Conservation (phyloP, 352 stramenopile genomes). For the Pilasporangium apinafurcum region DNA sequence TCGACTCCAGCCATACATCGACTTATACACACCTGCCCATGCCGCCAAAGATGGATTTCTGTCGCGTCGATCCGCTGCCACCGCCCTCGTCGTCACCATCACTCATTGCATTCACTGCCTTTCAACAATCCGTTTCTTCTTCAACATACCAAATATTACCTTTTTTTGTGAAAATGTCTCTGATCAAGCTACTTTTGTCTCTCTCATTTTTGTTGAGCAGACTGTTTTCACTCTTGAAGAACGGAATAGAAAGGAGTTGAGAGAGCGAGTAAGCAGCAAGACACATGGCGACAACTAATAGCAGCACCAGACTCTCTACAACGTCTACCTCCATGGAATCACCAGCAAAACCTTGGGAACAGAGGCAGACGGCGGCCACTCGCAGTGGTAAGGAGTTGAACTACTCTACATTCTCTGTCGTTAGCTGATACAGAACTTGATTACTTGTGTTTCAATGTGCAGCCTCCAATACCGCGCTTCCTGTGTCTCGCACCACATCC, state of each 20-base stretch:
- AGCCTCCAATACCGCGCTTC: no score
- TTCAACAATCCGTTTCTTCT: background rate
- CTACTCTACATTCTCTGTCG: no score
- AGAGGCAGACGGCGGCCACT: conserved; percentile 14
- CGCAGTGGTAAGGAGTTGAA: no score
- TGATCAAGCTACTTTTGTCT: conserved; percentile 1
- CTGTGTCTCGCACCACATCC: background rate
- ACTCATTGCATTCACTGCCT: conserved; percentile 16
- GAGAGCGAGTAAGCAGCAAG: conserved; percentile 5
- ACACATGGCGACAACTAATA: conserved; percentile 21
- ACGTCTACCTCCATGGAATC: background rate
- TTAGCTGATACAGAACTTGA: no score
- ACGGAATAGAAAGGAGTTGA: background rate
- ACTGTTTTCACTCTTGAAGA: background rate
- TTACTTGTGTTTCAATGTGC: background rate
- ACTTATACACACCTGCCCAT: conserved; percentile 18
- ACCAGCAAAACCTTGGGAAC: conserved; percentile 47
- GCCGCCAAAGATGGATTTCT: conserved; percentile 42
- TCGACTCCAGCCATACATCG: background rate
- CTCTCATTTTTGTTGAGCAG: background rate
- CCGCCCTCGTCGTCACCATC: conserved; percentile 29
- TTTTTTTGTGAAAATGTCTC: background rate
- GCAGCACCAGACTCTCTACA: conserved; percentile 10
- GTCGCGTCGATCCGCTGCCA: conserved; percentile 5
- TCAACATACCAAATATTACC: background rate